Percentiles rank a stretch among this genome's conserved stretches.
These are phyloP conservation scores for Shiraia bambusicola DNA, from an alignment of 2,329 filamentous ascomycete genomes.

Conservation along the genomic window DNA sequence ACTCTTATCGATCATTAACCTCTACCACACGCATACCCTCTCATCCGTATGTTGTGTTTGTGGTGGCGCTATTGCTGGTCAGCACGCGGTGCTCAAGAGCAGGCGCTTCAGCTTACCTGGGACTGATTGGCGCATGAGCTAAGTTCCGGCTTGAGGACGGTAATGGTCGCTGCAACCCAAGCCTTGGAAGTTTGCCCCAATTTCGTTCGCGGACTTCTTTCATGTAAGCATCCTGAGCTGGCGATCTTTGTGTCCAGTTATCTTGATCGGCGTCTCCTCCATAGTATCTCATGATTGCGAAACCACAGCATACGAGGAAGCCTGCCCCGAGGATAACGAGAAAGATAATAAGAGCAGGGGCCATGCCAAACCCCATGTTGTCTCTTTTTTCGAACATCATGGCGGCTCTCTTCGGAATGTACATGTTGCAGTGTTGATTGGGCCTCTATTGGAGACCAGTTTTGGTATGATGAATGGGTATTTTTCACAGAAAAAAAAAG, in stretches of 20 bases:
- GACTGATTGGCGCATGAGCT: constrained; percentile 15
- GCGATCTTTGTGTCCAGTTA: constrained; percentile 9
- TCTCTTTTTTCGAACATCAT: constrained; percentile 24
- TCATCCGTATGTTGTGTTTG: constrained; percentile 17
- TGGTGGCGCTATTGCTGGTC: constrained; percentile 12
- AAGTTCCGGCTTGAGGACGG: constrained; percentile 8
- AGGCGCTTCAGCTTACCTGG: constrained; percentile 8
- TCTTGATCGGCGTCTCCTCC: constrained; percentile 10
- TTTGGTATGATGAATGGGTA: background rate
- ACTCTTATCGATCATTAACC: background rate
- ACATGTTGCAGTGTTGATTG: constrained; percentile 2
- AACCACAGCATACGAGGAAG: constrained; percentile 20
- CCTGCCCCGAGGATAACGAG: constrained; percentile 32
- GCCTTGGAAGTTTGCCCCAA: constrained; percentile 16
- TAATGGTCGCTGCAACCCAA: constrained; percentile 2
- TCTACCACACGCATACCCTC: too few relatives aligned
- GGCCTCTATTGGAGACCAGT: background rate
- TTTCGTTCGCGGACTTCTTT: constrained; percentile 31
- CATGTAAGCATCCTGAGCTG: constrained; percentile 40
- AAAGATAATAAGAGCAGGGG: constrained; percentile 31
- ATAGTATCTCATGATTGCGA: constrained; percentile 25
- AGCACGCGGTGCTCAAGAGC: background rate
- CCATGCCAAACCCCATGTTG: constrained; percentile 31
- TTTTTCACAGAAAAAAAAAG: background rate
- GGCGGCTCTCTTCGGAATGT: background rate